Percentiles rank a stretch among this genome's conserved stretches.
Evolutionary conservation across 2,329 filamentous ascomycete genomes (phyloP).

Genomic region (Orbilia oligospora): DNA sequence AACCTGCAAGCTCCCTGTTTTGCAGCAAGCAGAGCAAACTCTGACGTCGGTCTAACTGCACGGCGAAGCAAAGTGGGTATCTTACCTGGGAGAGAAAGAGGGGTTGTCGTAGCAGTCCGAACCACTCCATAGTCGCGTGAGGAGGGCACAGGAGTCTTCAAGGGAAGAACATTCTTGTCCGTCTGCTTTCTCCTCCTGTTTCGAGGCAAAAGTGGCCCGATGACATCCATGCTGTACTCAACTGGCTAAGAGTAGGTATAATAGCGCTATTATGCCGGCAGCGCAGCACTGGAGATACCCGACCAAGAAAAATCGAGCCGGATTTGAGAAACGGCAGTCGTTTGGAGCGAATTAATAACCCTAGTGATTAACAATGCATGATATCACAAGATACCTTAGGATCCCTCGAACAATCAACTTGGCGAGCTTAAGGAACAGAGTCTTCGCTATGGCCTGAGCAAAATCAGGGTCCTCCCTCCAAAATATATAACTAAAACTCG

Average conservation of each 20-base stretch:
- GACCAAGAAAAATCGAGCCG: slow-evolving; percentile 36
- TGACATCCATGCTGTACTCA: slow-evolving; percentile 43
- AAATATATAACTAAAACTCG: slow-evolving; percentile 38
- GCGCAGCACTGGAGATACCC: slow-evolving; percentile 39
- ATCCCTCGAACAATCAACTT: slow-evolving; percentile 25
- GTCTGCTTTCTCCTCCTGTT: slow-evolving; percentile 50
- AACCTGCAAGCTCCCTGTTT: slow-evolving; percentile 2
- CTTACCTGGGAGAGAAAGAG: slow-evolving; percentile 58
- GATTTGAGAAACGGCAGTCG: slow-evolving; percentile 25
- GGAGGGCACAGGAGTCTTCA: slow-evolving; percentile 16
- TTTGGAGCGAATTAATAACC: slow-evolving; percentile 39
- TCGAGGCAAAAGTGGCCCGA: slow-evolving; percentile 52
- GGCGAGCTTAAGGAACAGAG: slow-evolving; percentile 4
- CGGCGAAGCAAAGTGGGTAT: slow-evolving; percentile 41
- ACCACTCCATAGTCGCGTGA: slow-evolving; percentile 58
- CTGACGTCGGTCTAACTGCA: slow-evolving; percentile 29
- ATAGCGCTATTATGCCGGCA: slow-evolving; percentile 44
- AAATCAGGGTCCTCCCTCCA: slow-evolving; percentile 17
- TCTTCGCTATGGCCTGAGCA: not conserved
- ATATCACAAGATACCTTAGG: slow-evolving; percentile 32
- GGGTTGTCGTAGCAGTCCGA: slow-evolving; percentile 20
- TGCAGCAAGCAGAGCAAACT: slow-evolving; percentile 15
- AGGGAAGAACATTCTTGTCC: slow-evolving; percentile 5
- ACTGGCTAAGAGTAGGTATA: slow-evolving; percentile 33
- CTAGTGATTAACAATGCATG: slow-evolving; percentile 14